phyloP scores from a whole-genome alignment of 495 filamentous ascomycete species.

The Patellaria atrata region DNA sequence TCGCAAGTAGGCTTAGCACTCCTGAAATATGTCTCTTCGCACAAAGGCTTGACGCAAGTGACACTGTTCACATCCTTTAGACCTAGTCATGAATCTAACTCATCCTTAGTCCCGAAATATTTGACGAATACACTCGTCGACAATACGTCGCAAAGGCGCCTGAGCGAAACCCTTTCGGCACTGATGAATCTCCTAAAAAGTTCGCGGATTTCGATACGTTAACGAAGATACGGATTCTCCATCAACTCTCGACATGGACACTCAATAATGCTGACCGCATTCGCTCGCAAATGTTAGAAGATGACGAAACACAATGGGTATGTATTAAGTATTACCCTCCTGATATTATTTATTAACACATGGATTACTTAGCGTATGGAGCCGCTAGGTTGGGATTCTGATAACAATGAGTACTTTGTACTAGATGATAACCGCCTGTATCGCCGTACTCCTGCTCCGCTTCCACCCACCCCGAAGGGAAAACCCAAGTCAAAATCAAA shows the following conservation, averaged over 20 bases:
- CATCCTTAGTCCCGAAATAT: conserved; percentile 55
- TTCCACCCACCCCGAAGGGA: conserved; percentile 36
- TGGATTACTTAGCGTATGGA: conserved; percentile 70
- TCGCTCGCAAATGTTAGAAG: conserved; percentile 71
- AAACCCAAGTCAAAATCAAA: conserved; percentile 46
- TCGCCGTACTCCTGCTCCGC: conserved; percentile 53
- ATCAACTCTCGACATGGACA: conserved; percentile 83
- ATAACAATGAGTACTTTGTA: conserved; percentile 76
- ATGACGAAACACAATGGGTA: conserved; percentile 75
- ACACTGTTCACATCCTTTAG: background rate
- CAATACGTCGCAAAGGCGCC: conserved; percentile 80
- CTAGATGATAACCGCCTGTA: conserved; percentile 92
- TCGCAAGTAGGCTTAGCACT: conserved; percentile 74
- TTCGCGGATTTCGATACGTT: conserved; percentile 76
- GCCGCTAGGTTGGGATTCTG: conserved; percentile 71
- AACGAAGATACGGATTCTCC: conserved; percentile 74
- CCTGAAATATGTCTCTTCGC: conserved; percentile 86
- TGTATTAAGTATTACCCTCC: conserved; percentile 19
- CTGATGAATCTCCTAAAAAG: conserved; percentile 52
- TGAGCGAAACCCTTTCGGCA: conserved; percentile 70
- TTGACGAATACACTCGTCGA: conserved; percentile 85
- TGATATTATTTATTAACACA: background rate
- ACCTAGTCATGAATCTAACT: conserved; percentile 2
- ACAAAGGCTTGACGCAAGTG: conserved; percentile 77
- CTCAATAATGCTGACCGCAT: conserved; percentile 74